Evolutionary conservation across 768 basidiomycete species (phyloP).

Genomic region (Suillus subaureus): DNA sequence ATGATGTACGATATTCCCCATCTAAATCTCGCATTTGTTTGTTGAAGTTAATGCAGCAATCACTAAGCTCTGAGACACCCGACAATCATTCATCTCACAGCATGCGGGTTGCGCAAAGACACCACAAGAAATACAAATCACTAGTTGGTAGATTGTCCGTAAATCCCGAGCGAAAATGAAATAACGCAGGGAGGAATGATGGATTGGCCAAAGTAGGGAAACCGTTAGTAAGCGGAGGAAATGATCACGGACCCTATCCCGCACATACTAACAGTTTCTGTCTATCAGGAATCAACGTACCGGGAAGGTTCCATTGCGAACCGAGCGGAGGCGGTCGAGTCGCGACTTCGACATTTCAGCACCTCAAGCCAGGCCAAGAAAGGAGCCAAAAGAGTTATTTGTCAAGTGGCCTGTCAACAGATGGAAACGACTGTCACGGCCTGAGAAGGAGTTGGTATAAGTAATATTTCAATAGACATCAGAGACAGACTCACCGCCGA

Average conservation of each 20-base stretch:
- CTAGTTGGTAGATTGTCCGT: not conserved
- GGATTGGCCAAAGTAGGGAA: not conserved
- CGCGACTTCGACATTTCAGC: not conserved
- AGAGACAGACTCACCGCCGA: not conserved
- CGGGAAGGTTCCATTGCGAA: not conserved
- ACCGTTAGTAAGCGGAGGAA: not conserved
- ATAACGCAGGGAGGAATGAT: not conserved
- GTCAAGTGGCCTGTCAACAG: not conserved
- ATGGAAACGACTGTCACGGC: not conserved
- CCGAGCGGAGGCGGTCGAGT: not conserved
- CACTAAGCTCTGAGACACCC: not conserved
- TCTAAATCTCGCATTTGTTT: not conserved
- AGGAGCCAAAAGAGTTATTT: not conserved
- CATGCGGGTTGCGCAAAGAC: not conserved
- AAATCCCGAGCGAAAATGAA: not conserved
- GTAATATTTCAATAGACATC: not conserved
- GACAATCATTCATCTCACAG: not conserved
- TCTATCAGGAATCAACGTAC: not conserved
- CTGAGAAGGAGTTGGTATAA: not conserved
- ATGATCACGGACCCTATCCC: not conserved
- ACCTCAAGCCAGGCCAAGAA: not conserved
- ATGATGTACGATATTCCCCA: conserved; percentile 1
- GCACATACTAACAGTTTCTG: not conserved
- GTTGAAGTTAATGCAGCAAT: not conserved
- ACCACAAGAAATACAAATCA: not conserved